Evolutionary conservation across 441 rosid genomes (phyloP).

Genomic region (Omphalea diandra): DNA sequence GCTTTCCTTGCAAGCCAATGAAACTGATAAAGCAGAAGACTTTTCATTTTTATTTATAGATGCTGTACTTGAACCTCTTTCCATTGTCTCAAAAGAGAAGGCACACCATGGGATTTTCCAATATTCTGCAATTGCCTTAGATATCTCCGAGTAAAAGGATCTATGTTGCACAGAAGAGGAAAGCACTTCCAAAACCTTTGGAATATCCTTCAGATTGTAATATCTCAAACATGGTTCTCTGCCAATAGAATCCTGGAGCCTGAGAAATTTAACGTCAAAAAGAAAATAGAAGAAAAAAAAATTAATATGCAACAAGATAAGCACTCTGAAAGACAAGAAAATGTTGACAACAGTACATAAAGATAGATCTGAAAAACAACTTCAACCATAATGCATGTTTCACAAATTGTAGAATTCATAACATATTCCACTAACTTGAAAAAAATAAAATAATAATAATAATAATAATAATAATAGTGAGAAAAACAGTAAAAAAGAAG

Average conservation of each 20-base stretch:
- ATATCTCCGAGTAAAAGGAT: conserved; percentile 50
- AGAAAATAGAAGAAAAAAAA: not conserved
- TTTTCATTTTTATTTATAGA: conserved; percentile 37
- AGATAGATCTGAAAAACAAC: not conserved
- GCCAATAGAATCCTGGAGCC: conserved; percentile 47
- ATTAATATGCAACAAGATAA: conserved; percentile 10
- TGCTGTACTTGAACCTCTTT: conserved; percentile 24
- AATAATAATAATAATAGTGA: too few species aligned
- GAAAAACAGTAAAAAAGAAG: conserved; percentile 7
- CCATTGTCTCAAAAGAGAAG: conserved; percentile 34
- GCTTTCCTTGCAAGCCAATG: conserved; percentile 29
- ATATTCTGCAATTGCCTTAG: conserved; percentile 56
- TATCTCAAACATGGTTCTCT: conserved; percentile 48
- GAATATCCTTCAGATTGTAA: conserved; percentile 68
- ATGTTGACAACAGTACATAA: not conserved
- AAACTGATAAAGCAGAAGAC: conserved; percentile 16
- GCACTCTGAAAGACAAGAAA: not conserved
- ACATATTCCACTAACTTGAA: not conserved
- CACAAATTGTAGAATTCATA: conserved; percentile 10
- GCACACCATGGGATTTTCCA: conserved; percentile 63
- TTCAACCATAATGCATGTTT: not conserved
- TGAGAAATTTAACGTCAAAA: conserved; percentile 27
- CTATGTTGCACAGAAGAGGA: conserved; percentile 52
- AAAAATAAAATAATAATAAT: too few species aligned
- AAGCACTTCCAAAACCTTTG: conserved; percentile 58